These are phyloP conservation scores for Ambrosia trifida DNA, from an alignment of 129 eudicot genomes.

Conservation along the genomic window DNA sequence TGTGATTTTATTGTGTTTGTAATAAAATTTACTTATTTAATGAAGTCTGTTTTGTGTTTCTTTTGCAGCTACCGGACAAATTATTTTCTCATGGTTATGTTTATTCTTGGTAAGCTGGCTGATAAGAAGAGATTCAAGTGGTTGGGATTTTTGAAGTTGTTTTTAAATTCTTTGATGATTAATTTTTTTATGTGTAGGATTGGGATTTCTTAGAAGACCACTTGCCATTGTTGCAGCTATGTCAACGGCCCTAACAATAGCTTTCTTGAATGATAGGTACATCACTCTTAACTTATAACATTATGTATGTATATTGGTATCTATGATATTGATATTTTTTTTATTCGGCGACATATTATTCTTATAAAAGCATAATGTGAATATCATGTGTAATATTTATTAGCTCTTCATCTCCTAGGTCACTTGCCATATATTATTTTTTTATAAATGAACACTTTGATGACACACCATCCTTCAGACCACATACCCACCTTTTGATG, in stretches of 20 bases:
- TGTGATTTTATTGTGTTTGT: not conserved
- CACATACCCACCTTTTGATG: not conserved
- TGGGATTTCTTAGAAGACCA: constrained; percentile 95
- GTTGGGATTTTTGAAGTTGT: not conserved
- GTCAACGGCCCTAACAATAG: constrained; percentile 70
- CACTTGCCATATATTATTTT: not conserved
- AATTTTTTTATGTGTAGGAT: constrained; percentile 47
- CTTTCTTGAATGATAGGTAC: constrained; percentile 94
- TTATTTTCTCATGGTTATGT: constrained; percentile 78
- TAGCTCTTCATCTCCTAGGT: not conserved
- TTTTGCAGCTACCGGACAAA: constrained; percentile 94
- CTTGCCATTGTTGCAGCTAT: constrained; percentile 90
- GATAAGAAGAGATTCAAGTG: constrained; percentile 2
- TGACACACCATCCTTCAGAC: constrained; percentile 12
- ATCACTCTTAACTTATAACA: not conserved
- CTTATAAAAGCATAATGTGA: constrained; percentile 2
- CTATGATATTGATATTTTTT: constrained; percentile 13
- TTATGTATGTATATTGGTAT: not conserved
- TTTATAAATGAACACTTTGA: not conserved
- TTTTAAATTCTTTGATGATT: not conserved
- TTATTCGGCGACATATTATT: not conserved
- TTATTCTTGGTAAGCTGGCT: constrained; percentile 73
- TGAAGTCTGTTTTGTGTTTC: not conserved
- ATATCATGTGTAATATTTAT: not conserved
- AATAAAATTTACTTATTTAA: not conserved